phyloP scores from a whole-genome alignment of 257 asterid genomes.

The Primulina huaijiensis region DNA sequence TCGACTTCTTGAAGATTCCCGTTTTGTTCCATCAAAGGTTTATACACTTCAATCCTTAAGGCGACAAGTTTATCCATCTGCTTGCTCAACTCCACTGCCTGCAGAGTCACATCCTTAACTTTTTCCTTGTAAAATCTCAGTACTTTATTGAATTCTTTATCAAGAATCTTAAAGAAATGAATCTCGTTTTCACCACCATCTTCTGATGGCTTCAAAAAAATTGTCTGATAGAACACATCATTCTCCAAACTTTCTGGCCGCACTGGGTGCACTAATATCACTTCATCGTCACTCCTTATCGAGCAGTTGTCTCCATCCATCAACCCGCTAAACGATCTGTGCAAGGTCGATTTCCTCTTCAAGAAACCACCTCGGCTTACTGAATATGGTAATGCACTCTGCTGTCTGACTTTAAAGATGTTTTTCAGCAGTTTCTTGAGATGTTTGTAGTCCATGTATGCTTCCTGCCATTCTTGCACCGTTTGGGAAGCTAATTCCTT shows the following conservation, averaged over 20 bases:
- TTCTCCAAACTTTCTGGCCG: slow-evolving; percentile 32
- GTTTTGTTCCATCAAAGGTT: slow-evolving; percentile 34
- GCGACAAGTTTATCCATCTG: slow-evolving; percentile 93
- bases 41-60: slow-evolving; percentile 53
- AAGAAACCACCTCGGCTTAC: slow-evolving; percentile 33
- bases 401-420: slow-evolving; percentile 28
- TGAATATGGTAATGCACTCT: slow-evolving; percentile 15
- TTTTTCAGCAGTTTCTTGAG: slow-evolving; percentile 56
- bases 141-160: slow-evolving; percentile 74
- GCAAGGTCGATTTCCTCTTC: slow-evolving; percentile 53
- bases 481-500: slow-evolving; percentile 76
- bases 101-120: slow-evolving; percentile 41
- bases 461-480: slow-evolving; percentile 83
- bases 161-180: slow-evolving; percentile 52
- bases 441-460: slow-evolving; percentile 64
- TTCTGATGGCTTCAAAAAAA: slow-evolving; percentile 48
- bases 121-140: slow-evolving; percentile 48
- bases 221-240: slow-evolving; percentile 42
- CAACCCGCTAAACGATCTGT: slow-evolving; percentile 81
- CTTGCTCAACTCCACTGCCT: slow-evolving; percentile 58
- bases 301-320: slow-evolving; percentile 24
- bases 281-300: slow-evolving; percentile 57
- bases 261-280: slow-evolving; percentile 50
- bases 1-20: slow-evolving; percentile 2
- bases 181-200: slow-evolving; percentile 68